Percentiles rank a stretch among this genome's conserved stretches.
These are phyloP conservation scores for Simmondsia chinensis DNA, from an alignment of 148 eudicot genomes.

Conservation along the genomic window DNA sequence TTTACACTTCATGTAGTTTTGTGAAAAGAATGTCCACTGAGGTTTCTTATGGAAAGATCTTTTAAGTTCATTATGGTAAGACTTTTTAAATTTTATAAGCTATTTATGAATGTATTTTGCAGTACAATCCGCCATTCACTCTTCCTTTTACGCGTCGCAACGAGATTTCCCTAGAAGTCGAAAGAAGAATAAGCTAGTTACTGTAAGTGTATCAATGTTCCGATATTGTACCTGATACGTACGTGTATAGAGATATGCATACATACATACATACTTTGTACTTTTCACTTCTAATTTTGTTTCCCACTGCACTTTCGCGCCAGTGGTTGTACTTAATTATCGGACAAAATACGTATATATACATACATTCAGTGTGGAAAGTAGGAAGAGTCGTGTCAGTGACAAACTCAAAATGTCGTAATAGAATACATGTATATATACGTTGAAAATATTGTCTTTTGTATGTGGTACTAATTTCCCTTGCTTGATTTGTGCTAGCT, in stretches of 20 bases:
- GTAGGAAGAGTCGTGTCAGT: too few species aligned
- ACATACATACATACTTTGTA: not conserved
- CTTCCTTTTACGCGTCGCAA: conserved; percentile 92
- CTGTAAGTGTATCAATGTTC: not conserved
- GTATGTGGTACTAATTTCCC: too few species aligned
- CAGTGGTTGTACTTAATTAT: too few species aligned
- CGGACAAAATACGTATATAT: too few species aligned
- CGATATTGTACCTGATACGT: not conserved
- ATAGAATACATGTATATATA: too few species aligned
- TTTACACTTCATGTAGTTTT: too few species aligned
- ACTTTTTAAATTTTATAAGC: not conserved
- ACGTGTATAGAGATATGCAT: not conserved
- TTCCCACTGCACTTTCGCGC: too few species aligned
- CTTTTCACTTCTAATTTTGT: not conserved
- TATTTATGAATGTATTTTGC: conserved; percentile 19
- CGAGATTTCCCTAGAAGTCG: conserved; percentile 90
- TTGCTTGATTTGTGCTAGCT: too few species aligned
- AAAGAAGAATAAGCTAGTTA: conserved; percentile 32
- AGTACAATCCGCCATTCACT: conserved; percentile 94
- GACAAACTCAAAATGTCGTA: too few species aligned
- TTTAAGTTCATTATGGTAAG: not conserved
- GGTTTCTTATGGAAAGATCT: not conserved
- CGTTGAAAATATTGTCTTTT: too few species aligned
- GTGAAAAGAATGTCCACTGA: too few species aligned
- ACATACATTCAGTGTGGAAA: too few species aligned